These are phyloP conservation scores for Diplodia scrobiculata DNA, from an alignment of 2,329 filamentous ascomycete species.

Conservation along the genomic window DNA sequence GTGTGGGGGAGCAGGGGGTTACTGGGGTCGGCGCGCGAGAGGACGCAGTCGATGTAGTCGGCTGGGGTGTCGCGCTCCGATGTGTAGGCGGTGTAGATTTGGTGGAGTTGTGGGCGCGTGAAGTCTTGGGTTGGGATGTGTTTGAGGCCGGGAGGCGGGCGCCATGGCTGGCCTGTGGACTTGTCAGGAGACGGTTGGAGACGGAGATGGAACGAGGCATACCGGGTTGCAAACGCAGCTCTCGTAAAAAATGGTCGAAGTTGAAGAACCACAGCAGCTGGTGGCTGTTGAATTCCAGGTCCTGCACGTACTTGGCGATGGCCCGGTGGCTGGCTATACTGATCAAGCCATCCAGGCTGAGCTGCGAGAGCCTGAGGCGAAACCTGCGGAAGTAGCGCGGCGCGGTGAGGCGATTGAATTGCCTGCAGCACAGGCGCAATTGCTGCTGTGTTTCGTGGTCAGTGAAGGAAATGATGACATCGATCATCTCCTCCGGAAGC, in stretches of 20 bases:
- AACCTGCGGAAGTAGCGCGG: conserved; percentile 3
- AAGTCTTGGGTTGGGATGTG: conserved; percentile 6
- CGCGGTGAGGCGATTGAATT: conserved; percentile 4
- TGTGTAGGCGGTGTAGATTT: conserved; percentile 6
- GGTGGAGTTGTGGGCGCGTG: background rate
- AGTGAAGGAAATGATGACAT: conserved; percentile 11
- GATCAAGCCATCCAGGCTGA: background rate
- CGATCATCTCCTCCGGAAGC: conserved; percentile 14
- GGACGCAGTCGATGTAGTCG: conserved; percentile 4
- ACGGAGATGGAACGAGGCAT: background rate
- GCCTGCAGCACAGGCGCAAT: conserved; percentile 1
- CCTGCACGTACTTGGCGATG: conserved; percentile 5
- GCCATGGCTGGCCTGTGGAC: background rate
- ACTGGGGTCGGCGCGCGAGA: background rate
- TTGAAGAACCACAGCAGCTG: conserved; percentile 20
- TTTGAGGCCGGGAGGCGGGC: background rate
- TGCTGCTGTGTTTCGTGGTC: conserved; percentile 5
- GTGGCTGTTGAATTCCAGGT: conserved; percentile 11
- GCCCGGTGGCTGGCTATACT: background rate
- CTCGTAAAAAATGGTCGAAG: conserved; percentile 1
- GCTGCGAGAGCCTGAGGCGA: conserved; percentile 3
- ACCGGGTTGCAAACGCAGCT: conserved; percentile 1
- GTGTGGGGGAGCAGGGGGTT: conserved; percentile 9
- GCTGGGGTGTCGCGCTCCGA: conserved; percentile 2
- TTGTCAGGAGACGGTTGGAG: background rate